These are phyloP conservation scores for Pezicula neosporulosa DNA, from an alignment of 2,329 filamentous ascomycete genomes.

Conservation along the genomic window DNA sequence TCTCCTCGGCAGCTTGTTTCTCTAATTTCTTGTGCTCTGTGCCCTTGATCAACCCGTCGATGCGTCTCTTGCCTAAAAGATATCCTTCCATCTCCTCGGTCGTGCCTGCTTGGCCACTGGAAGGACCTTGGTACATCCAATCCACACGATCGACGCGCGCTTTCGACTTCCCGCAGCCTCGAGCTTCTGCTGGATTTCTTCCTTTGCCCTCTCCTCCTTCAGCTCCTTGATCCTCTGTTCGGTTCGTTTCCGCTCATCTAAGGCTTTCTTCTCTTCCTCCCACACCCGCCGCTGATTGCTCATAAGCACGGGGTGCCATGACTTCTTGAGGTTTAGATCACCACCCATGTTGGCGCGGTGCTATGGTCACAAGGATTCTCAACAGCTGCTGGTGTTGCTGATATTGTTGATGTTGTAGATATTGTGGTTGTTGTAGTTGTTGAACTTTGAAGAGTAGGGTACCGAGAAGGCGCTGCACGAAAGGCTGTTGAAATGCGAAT, in stretches of 20 bases:
- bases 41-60: constrained; percentile 82
- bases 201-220: constrained; percentile 87
- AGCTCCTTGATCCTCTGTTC: constrained; percentile 90
- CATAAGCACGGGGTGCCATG: constrained; percentile 88
- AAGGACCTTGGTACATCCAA: constrained; percentile 96
- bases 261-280: constrained; percentile 86
- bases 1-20: constrained; percentile 64
- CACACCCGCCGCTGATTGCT: constrained; percentile 90
- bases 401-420: no score
- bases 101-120: constrained; percentile 68
- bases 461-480: no score
- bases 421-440: no score
- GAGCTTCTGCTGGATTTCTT: constrained; percentile 86
- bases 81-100: constrained; percentile 93
- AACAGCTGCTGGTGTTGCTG: no score
- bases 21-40: constrained; percentile 77
- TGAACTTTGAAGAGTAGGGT: no score
- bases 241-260: constrained; percentile 92
- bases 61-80: constrained; percentile 84
- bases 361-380: no score
- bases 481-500: no score
- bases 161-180: constrained; percentile 84
- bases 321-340: constrained; percentile 92
- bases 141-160: constrained; percentile 76
- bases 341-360: constrained; percentile 70